Evolutionary conservation across 2,329 filamentous ascomycete genomes (phyloP), one percentile per base, ranked within the genome.

Genomic region (Fusarium irregulare): DNA sequence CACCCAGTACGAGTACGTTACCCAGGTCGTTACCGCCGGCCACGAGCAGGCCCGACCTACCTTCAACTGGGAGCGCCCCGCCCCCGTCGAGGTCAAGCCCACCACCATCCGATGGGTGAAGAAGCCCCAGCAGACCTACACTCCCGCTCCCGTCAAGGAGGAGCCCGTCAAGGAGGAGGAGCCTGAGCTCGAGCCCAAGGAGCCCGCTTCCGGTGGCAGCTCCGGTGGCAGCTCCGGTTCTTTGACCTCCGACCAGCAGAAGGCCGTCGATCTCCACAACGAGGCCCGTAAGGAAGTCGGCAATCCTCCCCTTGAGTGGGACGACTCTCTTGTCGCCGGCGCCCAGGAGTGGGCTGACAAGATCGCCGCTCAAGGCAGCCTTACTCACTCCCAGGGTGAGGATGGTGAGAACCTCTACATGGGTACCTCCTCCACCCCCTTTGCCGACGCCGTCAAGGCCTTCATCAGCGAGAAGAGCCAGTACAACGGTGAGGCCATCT

Each of bases 321-420:
- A 75, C 25, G 64, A 56, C 14, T 25, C 40, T n/a, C 73, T 75
- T 25, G 71, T 68, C 28, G 51, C 73, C 6, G 64, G 64, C 21
- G 73, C 73, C 18, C 73, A 74, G 57, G 59, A 64, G 47, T 75
- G 73, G 73, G 73, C 73, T 13, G 34, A 64, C 30, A 56, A 75
- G 56, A 68, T 75, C 4, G 71, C 60, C 32, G 60, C 62, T 16
- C 20, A 71, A 18, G 73, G 71, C 34, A 65, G 34, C 49, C 63
- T 75, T 13, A 10, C 28, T 14, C 73, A 75, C 73, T 73, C 73
- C 11, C 30, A 47, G 18, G 50, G 58, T 14, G n/a, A 21, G 3
- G 73, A 72, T 44, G 73, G 73, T 7, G 73, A 75, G 73, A 75
- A 75, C 70, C 69, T 75, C 3, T 75, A 73, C 67, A 64, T 64